A percentile compares a stretch with the other conserved stretches of the same genome.
Conservation (phyloP, 176 grass and related monocot genomes). For the Musa schizocarpa region DNA sequence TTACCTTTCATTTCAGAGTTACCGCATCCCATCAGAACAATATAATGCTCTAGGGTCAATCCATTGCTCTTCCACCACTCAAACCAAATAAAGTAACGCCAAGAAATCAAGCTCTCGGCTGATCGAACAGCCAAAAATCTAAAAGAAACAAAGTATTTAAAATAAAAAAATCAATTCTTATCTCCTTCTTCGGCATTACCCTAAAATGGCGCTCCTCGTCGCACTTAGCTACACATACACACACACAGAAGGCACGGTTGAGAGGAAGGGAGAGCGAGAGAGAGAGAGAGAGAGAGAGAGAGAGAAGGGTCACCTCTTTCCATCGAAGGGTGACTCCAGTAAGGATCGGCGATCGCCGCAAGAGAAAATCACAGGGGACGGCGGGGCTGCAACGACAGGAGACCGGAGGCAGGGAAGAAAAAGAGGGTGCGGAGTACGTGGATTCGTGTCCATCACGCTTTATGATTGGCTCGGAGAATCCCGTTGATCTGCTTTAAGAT, state of each 20-base stretch:
- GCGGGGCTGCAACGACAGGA: too few species aligned
- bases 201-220: not conserved
- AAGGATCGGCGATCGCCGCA: conserved; percentile 32
- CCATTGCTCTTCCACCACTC: not conserved
- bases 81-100: not conserved
- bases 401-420: too few species aligned
- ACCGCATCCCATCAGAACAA: too few species aligned
- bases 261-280: not conserved
- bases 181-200: not conserved
- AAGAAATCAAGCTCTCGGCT: not conserved
- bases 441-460: too few species aligned
- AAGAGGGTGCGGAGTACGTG: too few species aligned
- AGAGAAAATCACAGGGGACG: not conserved
- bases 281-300: not conserved
- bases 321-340: conserved; percentile 26
- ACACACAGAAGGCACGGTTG: not conserved
- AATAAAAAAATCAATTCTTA: not conserved
- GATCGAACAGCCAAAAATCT: not conserved
- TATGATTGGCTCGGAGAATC: too few species aligned
- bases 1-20: too few species aligned
- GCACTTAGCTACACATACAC: too few species aligned
- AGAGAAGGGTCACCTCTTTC: conserved; percentile 24
- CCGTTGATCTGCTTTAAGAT: too few species aligned
- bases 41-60: not conserved
- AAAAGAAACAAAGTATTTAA: not conserved